A percentile compares a stretch with the other conserved stretches of the same genome.
phyloP scores from a whole-genome alignment of 1,139 yeast genomes.

The Geotrichum macrosporum region DNA sequence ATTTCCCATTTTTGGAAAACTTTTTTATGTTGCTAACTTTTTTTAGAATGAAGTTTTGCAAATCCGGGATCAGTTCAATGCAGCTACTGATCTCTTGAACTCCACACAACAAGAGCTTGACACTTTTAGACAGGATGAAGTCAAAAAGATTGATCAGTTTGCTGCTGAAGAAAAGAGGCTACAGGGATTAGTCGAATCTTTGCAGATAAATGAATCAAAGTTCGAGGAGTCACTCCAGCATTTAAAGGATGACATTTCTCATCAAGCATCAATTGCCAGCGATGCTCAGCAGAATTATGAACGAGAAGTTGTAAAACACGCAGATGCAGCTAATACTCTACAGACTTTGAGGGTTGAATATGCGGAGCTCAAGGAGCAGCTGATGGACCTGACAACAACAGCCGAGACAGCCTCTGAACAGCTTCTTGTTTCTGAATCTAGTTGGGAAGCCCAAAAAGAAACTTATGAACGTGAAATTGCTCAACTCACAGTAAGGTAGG shows the following conservation, averaged over 20 bases:
- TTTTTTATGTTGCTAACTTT: no score
- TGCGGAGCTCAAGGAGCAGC: constrained; percentile 40
- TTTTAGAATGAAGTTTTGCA: constrained; percentile 39
- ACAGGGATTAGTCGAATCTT: constrained; percentile 43
- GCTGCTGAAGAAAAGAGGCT: constrained; percentile 40
- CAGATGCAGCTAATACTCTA: constrained; percentile 50
- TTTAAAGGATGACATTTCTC: constrained; percentile 46
- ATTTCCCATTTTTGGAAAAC: no score
- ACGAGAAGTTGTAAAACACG: constrained; percentile 53
- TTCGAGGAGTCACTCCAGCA: constrained; percentile 26
- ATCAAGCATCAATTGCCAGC: constrained; percentile 48
- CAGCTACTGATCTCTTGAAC: constrained; percentile 34
- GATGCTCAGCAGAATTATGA: constrained; percentile 55
- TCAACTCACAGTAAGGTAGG: constrained; percentile 39
- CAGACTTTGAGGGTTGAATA: constrained; percentile 45
- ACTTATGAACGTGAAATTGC: constrained; percentile 52
- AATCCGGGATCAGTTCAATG: constrained; percentile 39
- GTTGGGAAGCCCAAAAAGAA: constrained; percentile 44
- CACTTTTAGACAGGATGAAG: constrained; percentile 26
- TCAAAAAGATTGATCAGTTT: constrained; percentile 28
- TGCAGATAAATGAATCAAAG: constrained; percentile 42
- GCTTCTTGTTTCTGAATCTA: constrained; percentile 39
- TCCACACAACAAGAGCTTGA: constrained; percentile 24
- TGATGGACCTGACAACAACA: constrained; percentile 39
- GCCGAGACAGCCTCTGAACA: constrained; percentile 36